Conservation (phyloP, 2,329 filamentous ascomycete species). For the Claviceps purpurea region DNA sequence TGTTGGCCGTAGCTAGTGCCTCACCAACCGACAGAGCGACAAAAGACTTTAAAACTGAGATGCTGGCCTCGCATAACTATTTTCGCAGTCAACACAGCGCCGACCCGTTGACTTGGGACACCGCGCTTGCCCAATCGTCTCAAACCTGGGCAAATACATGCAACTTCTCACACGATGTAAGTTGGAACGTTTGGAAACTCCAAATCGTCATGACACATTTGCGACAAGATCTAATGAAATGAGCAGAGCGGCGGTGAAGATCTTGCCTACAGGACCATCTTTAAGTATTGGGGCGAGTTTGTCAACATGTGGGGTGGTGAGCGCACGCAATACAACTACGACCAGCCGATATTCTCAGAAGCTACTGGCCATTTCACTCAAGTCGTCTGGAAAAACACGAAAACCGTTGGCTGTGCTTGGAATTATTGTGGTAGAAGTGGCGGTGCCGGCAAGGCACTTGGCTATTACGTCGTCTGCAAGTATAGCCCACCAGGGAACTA, state of each 20-base stretch:
- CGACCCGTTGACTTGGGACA: neutral
- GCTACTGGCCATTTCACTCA: constrained; percentile 2
- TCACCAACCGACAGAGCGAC: neutral
- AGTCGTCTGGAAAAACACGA: neutral
- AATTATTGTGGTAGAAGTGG: neutral
- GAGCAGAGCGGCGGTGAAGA: neutral
- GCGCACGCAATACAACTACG: neutral
- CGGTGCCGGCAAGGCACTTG: neutral
- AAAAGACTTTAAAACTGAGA: neutral
- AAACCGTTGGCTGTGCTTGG: neutral
- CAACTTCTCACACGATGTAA: neutral
- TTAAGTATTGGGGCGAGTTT: neutral
- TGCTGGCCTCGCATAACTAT: constrained; percentile 1
- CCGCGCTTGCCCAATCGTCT: neutral
- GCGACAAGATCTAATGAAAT: neutral
- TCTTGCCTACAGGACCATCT: neutral
- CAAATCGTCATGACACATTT: too few species aligned
- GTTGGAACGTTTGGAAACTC: neutral
- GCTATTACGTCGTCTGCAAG: constrained; percentile 2
- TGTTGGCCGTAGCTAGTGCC: neutral
- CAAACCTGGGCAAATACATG: constrained; percentile 1
- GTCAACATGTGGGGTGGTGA: constrained; percentile 3
- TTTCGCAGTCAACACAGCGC: constrained; percentile 2
- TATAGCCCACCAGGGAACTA: constrained; percentile 2
- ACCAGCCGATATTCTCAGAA: neutral